Conservation (phyloP, 129 eudicot species). For the Ambrosia artemisiifolia region DNA sequence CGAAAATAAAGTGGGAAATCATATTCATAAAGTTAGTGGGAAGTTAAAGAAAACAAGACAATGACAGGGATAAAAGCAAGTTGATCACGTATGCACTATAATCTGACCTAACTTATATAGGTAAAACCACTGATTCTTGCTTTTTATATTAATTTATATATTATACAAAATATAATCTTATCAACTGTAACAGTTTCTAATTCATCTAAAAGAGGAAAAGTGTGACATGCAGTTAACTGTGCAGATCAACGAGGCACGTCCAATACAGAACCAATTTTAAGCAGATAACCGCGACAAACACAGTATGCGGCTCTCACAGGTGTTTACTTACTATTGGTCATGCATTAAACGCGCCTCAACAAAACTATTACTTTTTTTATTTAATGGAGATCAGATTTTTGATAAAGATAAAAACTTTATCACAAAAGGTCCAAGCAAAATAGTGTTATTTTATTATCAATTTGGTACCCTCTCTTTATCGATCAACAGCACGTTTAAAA, state of each 20-base stretch:
- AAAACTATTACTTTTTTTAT: conserved; percentile 11
- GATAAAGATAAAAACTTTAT: conserved; percentile 30
- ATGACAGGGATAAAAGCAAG: conserved; percentile 25
- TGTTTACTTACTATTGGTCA: too few relatives aligned
- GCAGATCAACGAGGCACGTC: background rate
- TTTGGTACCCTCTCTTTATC: conserved; percentile 49
- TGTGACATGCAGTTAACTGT: conserved; percentile 3
- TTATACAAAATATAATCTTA: conserved; percentile 7
- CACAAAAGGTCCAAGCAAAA: conserved; percentile 37
- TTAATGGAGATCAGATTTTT: conserved; percentile 34
- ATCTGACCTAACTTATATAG: conserved; percentile 39
- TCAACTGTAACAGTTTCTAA: background rate
- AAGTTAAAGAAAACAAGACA: conserved; percentile 26
- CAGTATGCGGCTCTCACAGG: too few relatives aligned
- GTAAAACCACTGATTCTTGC: conserved; percentile 16
- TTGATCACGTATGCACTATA: conserved; percentile 28
- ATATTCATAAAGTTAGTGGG: conserved; percentile 32
- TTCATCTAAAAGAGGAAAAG: conserved; percentile 8
- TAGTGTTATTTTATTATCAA: conserved; percentile 25
- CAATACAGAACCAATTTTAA: too few relatives aligned
- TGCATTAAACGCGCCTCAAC: too few relatives aligned
- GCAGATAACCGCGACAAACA: too few relatives aligned
- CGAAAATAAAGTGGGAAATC: conserved; percentile 24
- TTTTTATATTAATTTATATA: background rate
- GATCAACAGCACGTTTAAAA: conserved; percentile 41